phyloP scores from a whole-genome alignment of 331 rosid genomes.

The Erythrophleum ivorense region DNA sequence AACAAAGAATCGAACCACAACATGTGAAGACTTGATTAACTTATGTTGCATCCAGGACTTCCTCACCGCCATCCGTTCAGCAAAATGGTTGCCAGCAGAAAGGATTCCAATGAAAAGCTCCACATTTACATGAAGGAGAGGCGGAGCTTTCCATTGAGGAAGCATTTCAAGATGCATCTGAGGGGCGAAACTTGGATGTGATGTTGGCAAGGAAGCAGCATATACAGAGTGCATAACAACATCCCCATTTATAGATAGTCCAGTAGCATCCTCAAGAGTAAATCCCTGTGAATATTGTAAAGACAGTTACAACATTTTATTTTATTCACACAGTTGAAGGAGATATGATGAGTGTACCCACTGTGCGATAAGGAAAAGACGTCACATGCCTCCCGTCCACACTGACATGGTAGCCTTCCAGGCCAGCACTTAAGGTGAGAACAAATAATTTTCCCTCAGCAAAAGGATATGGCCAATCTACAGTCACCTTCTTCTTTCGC shows the following conservation, averaged over 20 bases:
- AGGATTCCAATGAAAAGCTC: slow-evolving; percentile 92
- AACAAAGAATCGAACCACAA: slow-evolving; percentile 86
- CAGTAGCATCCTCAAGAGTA: slow-evolving; percentile 97
- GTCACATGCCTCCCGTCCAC: slow-evolving; percentile 92
- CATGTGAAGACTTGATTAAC: slow-evolving; percentile 70
- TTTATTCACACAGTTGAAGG: neutral
- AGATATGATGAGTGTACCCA: slow-evolving; percentile 48
- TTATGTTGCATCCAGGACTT: slow-evolving; percentile 98
- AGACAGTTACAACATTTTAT: neutral
- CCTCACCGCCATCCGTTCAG: slow-evolving; percentile 95
- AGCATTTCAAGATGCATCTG: slow-evolving; percentile 82
- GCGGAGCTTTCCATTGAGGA: slow-evolving; percentile 80
- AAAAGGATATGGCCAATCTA: slow-evolving; percentile 97
- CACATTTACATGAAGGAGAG: slow-evolving; percentile 50
- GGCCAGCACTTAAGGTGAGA: slow-evolving; percentile 89
- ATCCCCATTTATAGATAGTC: slow-evolving; percentile 81
- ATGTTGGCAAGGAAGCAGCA: slow-evolving; percentile 84
- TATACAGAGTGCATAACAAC: slow-evolving; percentile 80
- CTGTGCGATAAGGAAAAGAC: slow-evolving; percentile 94
- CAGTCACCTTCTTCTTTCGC: slow-evolving; percentile 66
- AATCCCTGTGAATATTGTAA: slow-evolving; percentile 67
- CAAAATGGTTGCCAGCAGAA: slow-evolving; percentile 97
- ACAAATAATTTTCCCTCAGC: slow-evolving; percentile 90
- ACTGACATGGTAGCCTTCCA: slow-evolving; percentile 92
- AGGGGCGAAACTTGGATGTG: slow-evolving; percentile 95